Conservation (phyloP, 1,284 basidiomycete species). For the Amylostereum areolatum region DNA sequence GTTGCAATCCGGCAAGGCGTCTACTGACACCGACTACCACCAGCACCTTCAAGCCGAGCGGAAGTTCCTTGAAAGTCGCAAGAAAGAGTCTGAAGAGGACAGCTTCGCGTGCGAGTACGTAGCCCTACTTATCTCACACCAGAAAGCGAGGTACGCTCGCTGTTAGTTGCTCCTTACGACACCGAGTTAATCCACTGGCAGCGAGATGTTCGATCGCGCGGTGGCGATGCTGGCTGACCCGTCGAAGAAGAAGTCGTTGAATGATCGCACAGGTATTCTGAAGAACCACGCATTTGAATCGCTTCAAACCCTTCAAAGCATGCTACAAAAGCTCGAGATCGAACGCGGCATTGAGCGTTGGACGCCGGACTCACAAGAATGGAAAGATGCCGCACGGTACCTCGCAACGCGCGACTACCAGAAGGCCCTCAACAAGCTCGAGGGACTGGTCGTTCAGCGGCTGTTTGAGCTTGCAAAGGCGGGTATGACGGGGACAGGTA, state of each 20-base stretch:
- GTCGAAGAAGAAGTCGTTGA: neutral
- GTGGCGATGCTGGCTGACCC: neutral
- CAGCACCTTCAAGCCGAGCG: slow-evolving; percentile 15
- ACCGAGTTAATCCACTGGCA: neutral
- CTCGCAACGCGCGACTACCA: slow-evolving; percentile 11
- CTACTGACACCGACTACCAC: slow-evolving; percentile 14
- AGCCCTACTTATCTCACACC: neutral
- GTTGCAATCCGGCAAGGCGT: neutral
- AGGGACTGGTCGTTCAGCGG: slow-evolving; percentile 17
- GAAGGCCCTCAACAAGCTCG: slow-evolving; percentile 15
- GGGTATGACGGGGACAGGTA: slow-evolving; percentile 16
- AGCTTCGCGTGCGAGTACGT: neutral
- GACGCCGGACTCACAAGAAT: slow-evolving; percentile 6
- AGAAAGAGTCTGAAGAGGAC: neutral
- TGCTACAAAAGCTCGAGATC: slow-evolving; percentile 4
- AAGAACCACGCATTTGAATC: neutral
- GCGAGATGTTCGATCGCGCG: neutral
- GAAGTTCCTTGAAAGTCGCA: slow-evolving; percentile 6
- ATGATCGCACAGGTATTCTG: neutral
- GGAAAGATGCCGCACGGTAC: slow-evolving; percentile 2
- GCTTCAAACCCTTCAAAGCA: neutral
- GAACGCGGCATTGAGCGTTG: slow-evolving; percentile 9
- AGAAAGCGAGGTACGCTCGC: neutral
- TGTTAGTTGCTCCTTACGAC: neutral
- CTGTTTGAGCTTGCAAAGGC: slow-evolving; percentile 21